Evolutionary conservation across 164 flowering plant genomes (phyloP), one percentile per base, ranked within the genome.

Genomic region (Vitis rotundifolia): DNA sequence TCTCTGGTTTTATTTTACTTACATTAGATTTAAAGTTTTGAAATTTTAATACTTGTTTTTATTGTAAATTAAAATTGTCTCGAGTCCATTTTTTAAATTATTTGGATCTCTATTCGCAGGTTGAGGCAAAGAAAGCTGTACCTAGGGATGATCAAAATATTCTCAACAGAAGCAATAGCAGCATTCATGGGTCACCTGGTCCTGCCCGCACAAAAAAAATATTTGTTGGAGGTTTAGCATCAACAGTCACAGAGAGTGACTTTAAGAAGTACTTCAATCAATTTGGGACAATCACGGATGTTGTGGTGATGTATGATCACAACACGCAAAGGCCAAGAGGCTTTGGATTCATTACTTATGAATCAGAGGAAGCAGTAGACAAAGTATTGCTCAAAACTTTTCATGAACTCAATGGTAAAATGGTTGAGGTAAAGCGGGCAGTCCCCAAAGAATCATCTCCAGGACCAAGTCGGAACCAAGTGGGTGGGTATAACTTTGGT

Each of bases 51-150:
- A 3, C 44, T 37, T 37, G 7, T 37, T 59, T 68, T 14, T 14
- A 8, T 56, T 37, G 3, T 12, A 26, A 7, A 53, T 53, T 53
- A 11, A 13, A 53, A 54, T 12, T 13, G 63, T 48, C 13, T 58
- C 9, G 5, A 59, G 48, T 47, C 9, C 49, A 11, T 57, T 47
- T 54, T 50, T 14, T 47, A 7, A 15, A 64, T 64, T 15, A 11
- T 18, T 56, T 54, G 9, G 48, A 28, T 76, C 57, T 63, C 29
- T 48, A 15, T 67, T 67, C 49, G 63, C 85, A 93, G 98, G 97
- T 93, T 71, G 98, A 92, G 75, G 98, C 98, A 68, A 92, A 92
- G 83, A 92, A 88, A 69, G 98, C 98, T 66, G 93, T 93, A 73
- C 98, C 98, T 14, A 87, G 98, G 69, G 97, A 93, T 74, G 98